Percentiles rank a stretch among this genome's conserved stretches.
Evolutionary conservation across 371 early-diverging fungal genomes (phyloP).

Genomic region (Apophysomyces trapeziformis): DNA sequence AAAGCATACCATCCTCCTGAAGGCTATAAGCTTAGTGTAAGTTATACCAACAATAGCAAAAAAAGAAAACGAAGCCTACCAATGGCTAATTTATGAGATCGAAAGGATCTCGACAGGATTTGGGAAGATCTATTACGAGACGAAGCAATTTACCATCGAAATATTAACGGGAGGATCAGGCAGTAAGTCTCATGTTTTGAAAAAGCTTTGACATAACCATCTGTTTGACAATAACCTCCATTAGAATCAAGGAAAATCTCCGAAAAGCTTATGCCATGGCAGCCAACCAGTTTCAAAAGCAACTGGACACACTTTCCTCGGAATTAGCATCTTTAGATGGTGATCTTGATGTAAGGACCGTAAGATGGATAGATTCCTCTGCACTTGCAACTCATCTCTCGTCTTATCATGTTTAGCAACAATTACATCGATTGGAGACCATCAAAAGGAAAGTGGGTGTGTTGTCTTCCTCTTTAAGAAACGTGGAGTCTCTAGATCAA

Average conservation of each 20-base stretch:
- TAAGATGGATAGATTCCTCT: background rate
- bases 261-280: conserved; percentile 73
- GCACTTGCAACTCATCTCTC: background rate
- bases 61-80: background rate
- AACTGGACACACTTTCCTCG: conserved; percentile 69
- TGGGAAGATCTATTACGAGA: conserved; percentile 75
- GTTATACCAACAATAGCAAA: background rate
- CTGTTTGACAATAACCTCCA: background rate
- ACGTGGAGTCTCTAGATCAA: conserved; percentile 66
- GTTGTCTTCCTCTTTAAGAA: conserved; percentile 58
- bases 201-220: background rate
- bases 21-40: conserved; percentile 65
- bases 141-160: conserved; percentile 80
- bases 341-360: conserved; percentile 57
- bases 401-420: conserved; percentile 47
- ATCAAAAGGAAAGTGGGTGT: conserved; percentile 42
- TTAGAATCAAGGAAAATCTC: conserved; percentile 78
- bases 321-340: conserved; percentile 72
- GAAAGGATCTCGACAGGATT: conserved; percentile 72
- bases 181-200: conserved; percentile 52
- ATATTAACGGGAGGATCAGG: conserved; percentile 81
- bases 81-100: background rate
- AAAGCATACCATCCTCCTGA: conserved; percentile 83
- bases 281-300: conserved; percentile 76
- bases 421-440: conserved; percentile 67